phyloP scores from a whole-genome alignment of 202 grass and related monocot species.

The Alloteropsis angusta region DNA sequence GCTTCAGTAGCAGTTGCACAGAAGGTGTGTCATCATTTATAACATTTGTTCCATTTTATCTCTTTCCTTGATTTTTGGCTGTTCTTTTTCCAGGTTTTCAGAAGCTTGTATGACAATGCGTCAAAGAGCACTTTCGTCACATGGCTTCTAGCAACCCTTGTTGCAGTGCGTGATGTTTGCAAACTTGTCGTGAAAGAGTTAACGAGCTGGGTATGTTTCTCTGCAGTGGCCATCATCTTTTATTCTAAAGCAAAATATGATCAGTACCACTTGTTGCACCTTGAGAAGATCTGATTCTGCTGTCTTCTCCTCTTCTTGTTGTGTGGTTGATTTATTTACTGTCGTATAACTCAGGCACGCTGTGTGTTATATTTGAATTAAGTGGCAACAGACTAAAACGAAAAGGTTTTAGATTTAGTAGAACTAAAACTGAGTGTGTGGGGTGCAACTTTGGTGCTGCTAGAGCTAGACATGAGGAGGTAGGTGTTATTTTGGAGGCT shows the following conservation, averaged over 20 bases:
- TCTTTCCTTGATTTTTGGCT: neutral
- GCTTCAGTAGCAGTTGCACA: conserved; percentile 76
- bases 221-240: neutral
- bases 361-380: neutral
- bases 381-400: neutral
- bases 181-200: conserved; percentile 85
- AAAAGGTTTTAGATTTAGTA: neutral
- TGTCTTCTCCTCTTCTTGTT: neutral
- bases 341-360: neutral
- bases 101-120: conserved; percentile 76
- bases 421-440: neutral
- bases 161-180: conserved; percentile 75
- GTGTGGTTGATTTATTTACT: neutral
- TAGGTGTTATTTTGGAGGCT: neutral
- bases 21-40: conserved; percentile 46
- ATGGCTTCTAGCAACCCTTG: conserved; percentile 67
- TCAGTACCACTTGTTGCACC: neutral
- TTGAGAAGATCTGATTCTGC: neutral
- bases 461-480: neutral
- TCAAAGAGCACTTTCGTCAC: conserved; percentile 55
- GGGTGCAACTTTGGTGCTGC: neutral
- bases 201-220: conserved; percentile 73
- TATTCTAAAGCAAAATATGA: conserved; percentile 18
- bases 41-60: neutral
- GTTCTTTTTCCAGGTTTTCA: conserved; percentile 67